A percentile compares a stretch with the other conserved stretches of the same genome.
These are phyloP conservation scores for Mortierella sp. DNA, from an alignment of 371 early-diverging fungal species.

Conservation along the genomic window DNA sequence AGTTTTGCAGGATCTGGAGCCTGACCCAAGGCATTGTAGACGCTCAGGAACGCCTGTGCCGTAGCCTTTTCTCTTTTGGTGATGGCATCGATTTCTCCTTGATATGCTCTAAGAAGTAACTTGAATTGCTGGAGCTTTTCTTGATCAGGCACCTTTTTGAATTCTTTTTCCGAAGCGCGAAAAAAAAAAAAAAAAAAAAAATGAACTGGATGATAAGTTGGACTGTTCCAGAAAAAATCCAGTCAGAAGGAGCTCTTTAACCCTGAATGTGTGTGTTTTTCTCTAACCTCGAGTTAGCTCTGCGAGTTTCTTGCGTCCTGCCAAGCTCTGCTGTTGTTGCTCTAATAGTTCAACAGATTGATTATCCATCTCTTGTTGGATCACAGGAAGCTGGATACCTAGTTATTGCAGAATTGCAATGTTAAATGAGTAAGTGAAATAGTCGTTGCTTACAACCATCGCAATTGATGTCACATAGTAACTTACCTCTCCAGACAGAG, in stretches of 20 bases:
- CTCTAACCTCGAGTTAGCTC: constrained; percentile 87
- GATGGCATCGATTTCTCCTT: constrained; percentile 90
- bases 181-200: neutral
- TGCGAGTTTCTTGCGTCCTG: constrained; percentile 82
- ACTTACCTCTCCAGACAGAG: constrained; percentile 64
- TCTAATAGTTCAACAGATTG: constrained; percentile 84
- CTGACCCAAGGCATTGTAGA: constrained; percentile 84
- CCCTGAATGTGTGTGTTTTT: neutral
- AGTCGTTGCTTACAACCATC: no score
- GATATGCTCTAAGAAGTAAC: constrained; percentile 84
- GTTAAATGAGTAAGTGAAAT: neutral
- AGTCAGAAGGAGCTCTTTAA: no score
- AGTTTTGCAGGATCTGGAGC: constrained; percentile 85
- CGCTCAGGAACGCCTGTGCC: constrained; percentile 83
- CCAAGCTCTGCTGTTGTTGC: constrained; percentile 84
- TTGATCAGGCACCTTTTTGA: constrained; percentile 81
- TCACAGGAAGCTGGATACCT: constrained; percentile 70
- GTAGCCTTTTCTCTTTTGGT: constrained; percentile 86
- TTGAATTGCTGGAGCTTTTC: constrained; percentile 82
- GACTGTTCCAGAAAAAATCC: no score
- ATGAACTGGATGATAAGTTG: neutral
- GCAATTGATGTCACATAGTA: neutral
- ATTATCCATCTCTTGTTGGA: constrained; percentile 82
- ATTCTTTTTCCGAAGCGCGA: no score
- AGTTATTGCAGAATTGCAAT: constrained; percentile 4